Conservation (phyloP, 129 eudicot species). For the Tagetes erecta region DNA sequence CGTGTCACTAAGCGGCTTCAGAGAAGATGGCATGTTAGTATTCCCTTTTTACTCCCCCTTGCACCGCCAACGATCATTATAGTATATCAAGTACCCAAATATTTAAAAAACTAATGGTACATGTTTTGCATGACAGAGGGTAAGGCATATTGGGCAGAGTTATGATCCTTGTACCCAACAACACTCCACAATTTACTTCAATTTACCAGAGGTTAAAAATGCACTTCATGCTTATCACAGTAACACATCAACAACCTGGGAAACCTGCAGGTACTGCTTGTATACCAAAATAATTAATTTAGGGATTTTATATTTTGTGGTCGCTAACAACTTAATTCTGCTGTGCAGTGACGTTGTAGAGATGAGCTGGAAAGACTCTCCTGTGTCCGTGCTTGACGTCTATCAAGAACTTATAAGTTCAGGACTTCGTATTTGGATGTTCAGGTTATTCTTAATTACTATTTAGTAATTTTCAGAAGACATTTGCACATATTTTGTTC, state of each 20-base stretch:
- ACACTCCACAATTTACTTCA: constrained; percentile 79
- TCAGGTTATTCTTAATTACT: constrained; percentile 56
- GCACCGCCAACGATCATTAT: too few relatives aligned
- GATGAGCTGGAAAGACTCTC: constrained; percentile 73
- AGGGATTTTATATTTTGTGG: neutral
- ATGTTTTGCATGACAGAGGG: constrained; percentile 42
- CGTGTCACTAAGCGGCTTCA: constrained; percentile 36
- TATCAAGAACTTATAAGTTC: constrained; percentile 73
- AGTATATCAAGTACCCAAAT: neutral
- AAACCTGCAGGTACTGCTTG: constrained; percentile 73
- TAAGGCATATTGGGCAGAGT: constrained; percentile 58
- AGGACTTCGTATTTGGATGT: constrained; percentile 89
- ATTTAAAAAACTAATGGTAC: neutral
- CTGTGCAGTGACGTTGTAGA: constrained; percentile 53
- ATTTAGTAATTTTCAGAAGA: neutral
- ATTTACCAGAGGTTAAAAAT: constrained; percentile 86
- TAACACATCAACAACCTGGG: constrained; percentile 58
- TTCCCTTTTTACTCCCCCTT: neutral
- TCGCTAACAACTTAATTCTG: constrained; percentile 14
- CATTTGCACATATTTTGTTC: neutral
- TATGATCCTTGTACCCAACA: constrained; percentile 96
- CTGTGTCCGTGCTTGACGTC: constrained; percentile 63
- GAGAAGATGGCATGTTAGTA: constrained; percentile 72
- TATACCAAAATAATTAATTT: neutral
- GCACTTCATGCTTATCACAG: constrained; percentile 74